Percentiles rank a stretch among this genome's conserved stretches.
Evolutionary conservation across 2,329 filamentous ascomycete genomes (phyloP).

Genomic region (Apiospora marii): DNA sequence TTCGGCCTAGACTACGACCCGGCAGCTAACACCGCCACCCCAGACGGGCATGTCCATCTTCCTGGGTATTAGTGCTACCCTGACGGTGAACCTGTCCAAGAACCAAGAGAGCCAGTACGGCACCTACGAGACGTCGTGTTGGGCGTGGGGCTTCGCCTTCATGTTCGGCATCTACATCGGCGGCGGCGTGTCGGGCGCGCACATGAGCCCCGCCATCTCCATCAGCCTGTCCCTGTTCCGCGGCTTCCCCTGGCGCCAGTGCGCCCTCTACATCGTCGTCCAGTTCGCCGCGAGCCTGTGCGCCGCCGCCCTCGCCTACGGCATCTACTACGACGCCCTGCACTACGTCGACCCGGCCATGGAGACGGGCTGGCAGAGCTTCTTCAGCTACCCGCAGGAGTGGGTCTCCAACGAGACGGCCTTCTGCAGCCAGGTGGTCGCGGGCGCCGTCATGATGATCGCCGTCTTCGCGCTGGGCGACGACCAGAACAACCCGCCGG

Average conservation of each 20-base stretch:
- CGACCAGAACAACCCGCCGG: slow-evolving; percentile 45
- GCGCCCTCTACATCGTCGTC: slow-evolving; percentile 39
- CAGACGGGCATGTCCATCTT: slow-evolving; percentile 39
- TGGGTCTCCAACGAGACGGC: slow-evolving; percentile 40
- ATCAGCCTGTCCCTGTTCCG: slow-evolving; percentile 45
- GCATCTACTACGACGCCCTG: slow-evolving; percentile 42
- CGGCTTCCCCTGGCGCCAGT: slow-evolving; percentile 46
- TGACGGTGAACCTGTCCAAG: slow-evolving; percentile 39
- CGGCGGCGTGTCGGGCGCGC: slow-evolving; percentile 41
- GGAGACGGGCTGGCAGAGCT: slow-evolving; percentile 40
- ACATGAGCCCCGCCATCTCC: slow-evolving; percentile 48
- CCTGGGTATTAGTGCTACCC: slow-evolving; percentile 37
- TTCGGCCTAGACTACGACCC: not conserved
- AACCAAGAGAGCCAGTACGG: slow-evolving; percentile 35
- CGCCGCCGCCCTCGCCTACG: slow-evolving; percentile 42
- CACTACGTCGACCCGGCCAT: slow-evolving; percentile 42
- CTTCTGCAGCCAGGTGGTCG: slow-evolving; percentile 46
- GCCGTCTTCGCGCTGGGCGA: slow-evolving; percentile 47
- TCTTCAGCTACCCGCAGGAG: slow-evolving; percentile 44
- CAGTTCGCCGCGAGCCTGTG: slow-evolving; percentile 43
- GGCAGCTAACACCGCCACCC: not conserved
- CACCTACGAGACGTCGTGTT: slow-evolving; percentile 38
- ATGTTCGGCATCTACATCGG: slow-evolving; percentile 44
- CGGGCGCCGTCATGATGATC: slow-evolving; percentile 46
- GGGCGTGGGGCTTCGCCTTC: slow-evolving; percentile 43